Percentiles rank a stretch among this genome's conserved stretches.
Evolutionary conservation across 352 stramenopile species (phyloP).

Genomic region (Phytopythium mirpurense): DNA sequence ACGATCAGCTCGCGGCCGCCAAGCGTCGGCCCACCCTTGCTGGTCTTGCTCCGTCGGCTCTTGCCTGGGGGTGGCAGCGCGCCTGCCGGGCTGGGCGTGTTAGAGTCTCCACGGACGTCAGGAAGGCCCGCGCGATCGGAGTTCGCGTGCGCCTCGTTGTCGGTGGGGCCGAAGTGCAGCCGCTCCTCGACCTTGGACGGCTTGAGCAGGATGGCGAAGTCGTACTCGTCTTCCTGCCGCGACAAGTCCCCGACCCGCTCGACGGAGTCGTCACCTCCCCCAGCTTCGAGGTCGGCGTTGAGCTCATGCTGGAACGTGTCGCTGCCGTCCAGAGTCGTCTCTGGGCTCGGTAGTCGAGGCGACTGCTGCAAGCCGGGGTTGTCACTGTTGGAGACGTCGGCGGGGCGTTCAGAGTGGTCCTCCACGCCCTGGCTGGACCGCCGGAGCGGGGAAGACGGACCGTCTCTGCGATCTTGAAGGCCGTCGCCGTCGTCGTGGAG

Average conservation of each 20-base stretch:
- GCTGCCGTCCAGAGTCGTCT: neutral
- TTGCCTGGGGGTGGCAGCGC: neutral
- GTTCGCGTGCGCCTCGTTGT: no score
- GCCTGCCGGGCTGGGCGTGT: neutral
- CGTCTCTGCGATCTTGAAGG: neutral
- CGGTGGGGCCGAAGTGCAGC: no score
- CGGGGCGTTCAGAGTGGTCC: neutral
- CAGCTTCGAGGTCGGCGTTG: neutral
- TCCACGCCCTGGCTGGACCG: neutral
- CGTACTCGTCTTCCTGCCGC: slow-evolving; percentile 67
- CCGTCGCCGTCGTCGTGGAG: neutral
- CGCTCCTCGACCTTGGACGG: slow-evolving; percentile 62
- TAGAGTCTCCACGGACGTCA: neutral
- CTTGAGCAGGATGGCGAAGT: slow-evolving; percentile 84
- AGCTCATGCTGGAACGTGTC: neutral
- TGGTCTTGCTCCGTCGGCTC: neutral
- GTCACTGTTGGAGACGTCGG: neutral
- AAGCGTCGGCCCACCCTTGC: slow-evolving; percentile 8
- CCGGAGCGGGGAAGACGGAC: neutral
- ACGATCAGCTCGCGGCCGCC: slow-evolving; percentile 36
- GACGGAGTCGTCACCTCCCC: neutral
- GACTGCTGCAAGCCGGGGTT: neutral
- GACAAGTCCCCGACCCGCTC: slow-evolving; percentile 60
- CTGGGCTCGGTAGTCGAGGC: neutral
- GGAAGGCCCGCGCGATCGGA: neutral